Base-by-base conservation (phyloP, 2,329 filamentous ascomycete species). In the Paraconiothyrium sp. region DNA sequence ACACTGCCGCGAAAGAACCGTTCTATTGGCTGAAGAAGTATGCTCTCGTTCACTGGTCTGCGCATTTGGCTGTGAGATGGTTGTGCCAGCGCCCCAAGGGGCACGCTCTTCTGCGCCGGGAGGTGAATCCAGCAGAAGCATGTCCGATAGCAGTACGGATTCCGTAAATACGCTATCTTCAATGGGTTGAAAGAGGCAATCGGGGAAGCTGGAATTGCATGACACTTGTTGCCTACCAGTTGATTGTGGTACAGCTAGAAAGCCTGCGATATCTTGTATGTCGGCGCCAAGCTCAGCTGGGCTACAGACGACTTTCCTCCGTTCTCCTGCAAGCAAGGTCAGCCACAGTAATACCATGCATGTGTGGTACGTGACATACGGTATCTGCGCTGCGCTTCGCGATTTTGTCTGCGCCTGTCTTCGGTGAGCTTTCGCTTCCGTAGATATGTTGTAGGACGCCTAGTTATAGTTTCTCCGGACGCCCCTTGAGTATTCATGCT, bases 361-460 rank as follows among this genome's bases (percentile, higher is more conserved):
- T 49, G 27, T 32, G n/a, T 34, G 47, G 30, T 32, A 54, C 51
- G 27, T 30, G 27, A 30, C 27, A 20, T 7, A 54, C 51, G 16
- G 24, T 54, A 54, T 24, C 51, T 20, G 20, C 34, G 51, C 22
- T 54, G 51, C 51, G 51, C 51, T 54, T 54, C 51, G 14, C 51
- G 51, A 43, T 54, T 54, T 37, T 54, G 51, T 11, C 35, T 54
- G 8, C 51, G 47, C 27, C 35, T 22, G 24, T 54, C 51, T 27
- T 54, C 51, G 8, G 51, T 41, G 24, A 54, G 35, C 24, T 43
- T 41, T 9, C 51, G 51, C 34, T 54, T 54, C 11, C 51, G 22
- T 11, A 22, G 10, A 13, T 30, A 34, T 32, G 30, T 32, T 20
- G 27, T 27, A 51, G 48, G 5, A 35, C 13, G 30, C n/a, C 48